Evolutionary conservation across 257 asterid genomes (phyloP), one percentile per base, ranked within the genome.

Genomic region (Solanum pennellii): DNA sequence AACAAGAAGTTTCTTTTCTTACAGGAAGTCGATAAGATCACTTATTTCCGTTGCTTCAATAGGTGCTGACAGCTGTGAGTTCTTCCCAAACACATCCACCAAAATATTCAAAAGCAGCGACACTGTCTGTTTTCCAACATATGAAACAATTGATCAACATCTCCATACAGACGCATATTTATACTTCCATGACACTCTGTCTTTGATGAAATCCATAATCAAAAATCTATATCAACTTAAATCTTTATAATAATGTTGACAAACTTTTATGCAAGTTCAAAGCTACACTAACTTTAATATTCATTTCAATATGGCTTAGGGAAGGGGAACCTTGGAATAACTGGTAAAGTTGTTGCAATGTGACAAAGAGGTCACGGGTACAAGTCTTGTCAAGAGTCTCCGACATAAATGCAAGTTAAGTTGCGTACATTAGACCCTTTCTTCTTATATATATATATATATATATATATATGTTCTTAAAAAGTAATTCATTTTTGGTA

Each of bases 81-180:
- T 96, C 93, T 93, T 94, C 90, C 99, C 99, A 82, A 97, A 95
- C n/a, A 96, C 97, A 93, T 97, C 99, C 71, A 88, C 93, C 96
- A 97, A 91, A 42, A 93, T 91, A 65, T 84, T 92, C 79, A 97
- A 88, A 76, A 97, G 97, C 93, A 93, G 90, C 4, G 98, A 91
- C 83, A 97, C 88, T 45, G 92, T 94, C 98, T 97, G 93, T 71
- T 39, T 68, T 65, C 27, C 47, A 66, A 42, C 42, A 16, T 14
- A 85, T 68, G 42, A 79, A 14, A 8, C 49, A 77, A 25, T 4
- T 77, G 21, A 77, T 77, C n/a, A 44, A 44, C 83, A 77, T 25
- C 56, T 77, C 29, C 31, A 39, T 74, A 74, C 35, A 71, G 41
- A 75, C 12, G 15, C 33, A 75, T 75, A 75, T 41, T 23, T 27